phyloP scores from a whole-genome alignment of 78 protist species.

The Chrysochromulina parva region DNA sequence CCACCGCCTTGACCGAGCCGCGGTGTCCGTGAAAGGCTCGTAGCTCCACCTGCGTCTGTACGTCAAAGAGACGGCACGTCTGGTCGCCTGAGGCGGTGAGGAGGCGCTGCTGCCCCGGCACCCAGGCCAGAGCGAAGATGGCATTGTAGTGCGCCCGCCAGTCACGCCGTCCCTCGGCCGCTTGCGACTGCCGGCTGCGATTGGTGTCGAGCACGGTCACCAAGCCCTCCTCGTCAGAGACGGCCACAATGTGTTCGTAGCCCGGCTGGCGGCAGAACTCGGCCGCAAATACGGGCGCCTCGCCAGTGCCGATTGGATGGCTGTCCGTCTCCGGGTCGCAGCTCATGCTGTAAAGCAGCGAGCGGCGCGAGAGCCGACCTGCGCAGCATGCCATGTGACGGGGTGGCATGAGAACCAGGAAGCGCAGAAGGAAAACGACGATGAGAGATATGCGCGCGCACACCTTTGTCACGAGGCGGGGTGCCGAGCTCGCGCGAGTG shows the following conservation, averaged over 20 bases:
- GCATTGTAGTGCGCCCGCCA: constrained; percentile 42
- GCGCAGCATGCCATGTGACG: too few relatives aligned
- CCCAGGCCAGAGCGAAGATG: background rate
- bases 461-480: too few relatives aligned
- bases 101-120: background rate
- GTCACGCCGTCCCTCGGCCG: background rate
- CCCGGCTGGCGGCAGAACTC: background rate
- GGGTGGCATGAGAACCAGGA: too few relatives aligned
- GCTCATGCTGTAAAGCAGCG: too few relatives aligned
- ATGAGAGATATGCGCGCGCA: too few relatives aligned
- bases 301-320: too few relatives aligned
- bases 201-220: background rate
- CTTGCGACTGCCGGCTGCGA: background rate
- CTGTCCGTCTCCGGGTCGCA: too few relatives aligned
- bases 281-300: too few relatives aligned
- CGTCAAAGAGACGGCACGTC: constrained; percentile 7
- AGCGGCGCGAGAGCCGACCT: too few relatives aligned
- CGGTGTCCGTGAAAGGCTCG: background rate
- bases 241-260: background rate
- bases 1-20: constrained; percentile 39
- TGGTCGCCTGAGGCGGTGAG: constrained; percentile 44
- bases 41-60: background rate
- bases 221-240: constrained; percentile 36
- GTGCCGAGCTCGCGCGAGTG: too few relatives aligned
- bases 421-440: too few relatives aligned